A percentile compares a stretch with the other conserved stretches of the same genome.
phyloP scores from a whole-genome alignment of 805 yeast species.

The Sugiyamaella marilandica region DNA sequence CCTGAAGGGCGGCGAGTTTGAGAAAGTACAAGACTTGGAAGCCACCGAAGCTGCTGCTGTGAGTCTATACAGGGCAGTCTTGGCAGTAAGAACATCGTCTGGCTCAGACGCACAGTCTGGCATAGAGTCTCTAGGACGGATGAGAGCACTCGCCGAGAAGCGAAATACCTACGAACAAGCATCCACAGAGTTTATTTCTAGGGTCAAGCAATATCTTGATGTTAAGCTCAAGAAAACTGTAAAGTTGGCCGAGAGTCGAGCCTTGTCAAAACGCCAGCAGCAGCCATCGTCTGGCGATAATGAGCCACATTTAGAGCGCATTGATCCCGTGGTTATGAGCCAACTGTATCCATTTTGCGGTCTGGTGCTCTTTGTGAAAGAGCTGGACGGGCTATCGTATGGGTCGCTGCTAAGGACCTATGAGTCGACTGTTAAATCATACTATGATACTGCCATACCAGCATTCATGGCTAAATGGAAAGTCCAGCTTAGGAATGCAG shows the following conservation, averaged over 20 bases:
- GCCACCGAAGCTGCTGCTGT: constrained; percentile 51
- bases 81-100: constrained; percentile 50
- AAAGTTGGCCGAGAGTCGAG: constrained; percentile 11
- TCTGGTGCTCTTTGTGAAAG: constrained; percentile 53
- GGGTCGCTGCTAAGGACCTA: constrained; percentile 40
- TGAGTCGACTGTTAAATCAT: constrained; percentile 33
- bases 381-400: constrained; percentile 47
- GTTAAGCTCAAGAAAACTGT: constrained; percentile 37
- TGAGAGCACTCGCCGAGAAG: constrained; percentile 70
- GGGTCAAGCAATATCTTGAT: constrained; percentile 43
- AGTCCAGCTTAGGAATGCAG: constrained; percentile 13
- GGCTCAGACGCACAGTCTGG: constrained; percentile 23
- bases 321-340: constrained; percentile 24
- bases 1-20: constrained; percentile 46
- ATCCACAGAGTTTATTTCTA: constrained; percentile 45
- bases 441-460: constrained; percentile 35
- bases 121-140: constrained; percentile 32
- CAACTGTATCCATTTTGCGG: constrained; percentile 41
- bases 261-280: background rate
- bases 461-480: constrained; percentile 31
- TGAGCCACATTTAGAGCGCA: constrained; percentile 16
- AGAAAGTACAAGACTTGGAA: constrained; percentile 41
- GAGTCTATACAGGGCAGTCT: constrained; percentile 58
- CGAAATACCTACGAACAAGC: constrained; percentile 55
- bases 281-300: background rate